phyloP scores from a whole-genome alignment of 306 rosid genomes.

The Prunus campanulata region DNA sequence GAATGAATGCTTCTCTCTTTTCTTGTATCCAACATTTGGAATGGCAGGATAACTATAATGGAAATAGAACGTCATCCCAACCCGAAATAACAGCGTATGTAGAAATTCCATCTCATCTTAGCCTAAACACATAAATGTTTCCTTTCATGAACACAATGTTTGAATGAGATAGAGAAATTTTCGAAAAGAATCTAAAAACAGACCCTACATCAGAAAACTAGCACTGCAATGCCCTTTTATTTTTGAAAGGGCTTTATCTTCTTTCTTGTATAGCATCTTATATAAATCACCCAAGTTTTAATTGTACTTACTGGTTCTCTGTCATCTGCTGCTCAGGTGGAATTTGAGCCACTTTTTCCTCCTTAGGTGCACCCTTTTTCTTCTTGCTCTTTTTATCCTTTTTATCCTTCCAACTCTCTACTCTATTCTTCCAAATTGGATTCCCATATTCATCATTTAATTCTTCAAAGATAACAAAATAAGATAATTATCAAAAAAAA shows the following conservation, averaged over 20 bases:
- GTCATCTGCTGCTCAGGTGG: slow-evolving; percentile 86
- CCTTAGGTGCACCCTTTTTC: slow-evolving; percentile 60
- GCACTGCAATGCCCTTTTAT: neutral
- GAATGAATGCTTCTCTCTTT: neutral
- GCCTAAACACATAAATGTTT: neutral
- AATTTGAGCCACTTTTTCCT: slow-evolving; percentile 49
- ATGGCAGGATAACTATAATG: neutral
- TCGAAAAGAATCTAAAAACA: neutral
- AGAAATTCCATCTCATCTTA: neutral
- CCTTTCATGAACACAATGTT: neutral
- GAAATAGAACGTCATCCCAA: neutral
- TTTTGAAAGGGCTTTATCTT: neutral
- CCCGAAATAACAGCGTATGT: neutral
- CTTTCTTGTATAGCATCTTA: neutral
- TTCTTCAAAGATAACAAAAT: slow-evolving; percentile 52
- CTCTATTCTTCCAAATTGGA: slow-evolving; percentile 98
- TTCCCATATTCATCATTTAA: slow-evolving; percentile 79
- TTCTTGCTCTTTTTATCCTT: slow-evolving; percentile 89
- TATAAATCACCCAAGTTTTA: neutral
- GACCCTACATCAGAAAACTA: neutral
- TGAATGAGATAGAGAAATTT: neutral
- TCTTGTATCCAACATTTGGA: neutral
- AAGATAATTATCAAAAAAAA: slow-evolving; percentile 12
- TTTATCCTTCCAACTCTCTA: slow-evolving; percentile 96
- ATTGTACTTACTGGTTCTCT: slow-evolving; percentile 58